Percentiles rank a stretch among this genome's conserved stretches.
phyloP scores from a whole-genome alignment of 345 rosid species.

The Geranium rotundifolium region DNA sequence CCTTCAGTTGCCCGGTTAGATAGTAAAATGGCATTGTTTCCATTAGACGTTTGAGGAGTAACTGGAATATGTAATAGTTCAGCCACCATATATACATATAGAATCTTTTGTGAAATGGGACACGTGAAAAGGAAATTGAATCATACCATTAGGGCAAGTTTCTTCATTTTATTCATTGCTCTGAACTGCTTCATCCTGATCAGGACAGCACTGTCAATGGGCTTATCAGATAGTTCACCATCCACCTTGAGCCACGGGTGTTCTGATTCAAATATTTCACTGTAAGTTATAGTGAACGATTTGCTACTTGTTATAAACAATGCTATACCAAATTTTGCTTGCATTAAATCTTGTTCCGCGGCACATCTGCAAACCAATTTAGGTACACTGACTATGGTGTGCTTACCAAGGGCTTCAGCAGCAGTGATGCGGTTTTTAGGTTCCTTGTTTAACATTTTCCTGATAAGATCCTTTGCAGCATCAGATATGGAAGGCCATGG shows the following conservation, averaged over 20 bases:
- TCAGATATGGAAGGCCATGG: slow-evolving; percentile 79
- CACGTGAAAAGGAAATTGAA: not conserved
- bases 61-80: not conserved
- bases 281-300: not conserved
- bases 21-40: too few relatives aligned
- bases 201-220: slow-evolving; percentile 71
- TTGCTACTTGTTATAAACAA: not conserved
- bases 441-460: slow-evolving; percentile 55
- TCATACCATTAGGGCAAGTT: slow-evolving; percentile 76
- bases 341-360: not conserved
- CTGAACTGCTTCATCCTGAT: slow-evolving; percentile 81
- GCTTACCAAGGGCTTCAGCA: slow-evolving; percentile 65
- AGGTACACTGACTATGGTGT: not conserved
- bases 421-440: slow-evolving; percentile 68
- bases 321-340: not conserved
- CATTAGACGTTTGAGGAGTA: too few relatives aligned
- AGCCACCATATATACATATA: too few relatives aligned
- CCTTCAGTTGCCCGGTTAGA: not conserved
- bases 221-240: slow-evolving; percentile 50
- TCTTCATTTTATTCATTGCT: slow-evolving; percentile 84
- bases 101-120: too few relatives aligned
- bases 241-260: slow-evolving; percentile 77
- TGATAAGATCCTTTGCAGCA: slow-evolving; percentile 67
- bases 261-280: slow-evolving; percentile 25
- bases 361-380: not conserved